Base-by-base conservation (phyloP, 2,329 filamentous ascomycete species). In the Neofusicoccum sp. region DNA sequence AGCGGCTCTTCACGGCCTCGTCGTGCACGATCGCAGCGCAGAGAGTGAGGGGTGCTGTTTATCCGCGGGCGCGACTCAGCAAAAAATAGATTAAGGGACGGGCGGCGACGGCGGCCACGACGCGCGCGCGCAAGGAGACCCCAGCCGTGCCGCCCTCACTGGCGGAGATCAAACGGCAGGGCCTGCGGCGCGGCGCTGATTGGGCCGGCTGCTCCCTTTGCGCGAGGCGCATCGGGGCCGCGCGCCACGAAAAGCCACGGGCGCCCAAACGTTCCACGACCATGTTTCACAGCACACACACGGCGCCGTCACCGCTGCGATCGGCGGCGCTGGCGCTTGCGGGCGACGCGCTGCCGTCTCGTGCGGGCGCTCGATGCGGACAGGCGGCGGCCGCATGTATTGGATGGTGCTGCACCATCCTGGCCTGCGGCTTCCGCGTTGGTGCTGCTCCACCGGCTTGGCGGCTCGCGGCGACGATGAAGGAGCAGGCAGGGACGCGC, bases 341-440 rank as follows among this genome's bases (percentile, higher is more conserved):
- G 20, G 49, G 24, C 24, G 49, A 41, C 34, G 30, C 31, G 47
- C 31, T 38, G 47, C 16, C 47, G 47, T 28, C 16, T 38, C 47
- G 30, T 34, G 56, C 31, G 9, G 24, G 14, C 43, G 56, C 56
- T 28, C 36, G 56, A 48, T 33, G 30, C 20, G 49, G 51, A 49
- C 33, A 11, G 44, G 33, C 57, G 41, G 57, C 57, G 48, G 57
- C 49, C 57, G 57, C 57, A 59, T 48, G 57, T 60, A 60, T 60
- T 60, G 57, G 57, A 51, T 51, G 57, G 57, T 60, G 57, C 57
- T 28, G 57, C 57, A 60, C n/a, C 44, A 60, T 51, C 57, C 57
- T 41, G 45, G 45, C 40, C 16, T 33, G 20, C 45, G 28, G 38
- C 45, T 60, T 51, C 57, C 44, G 57, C 26, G 44, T 60, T 60